Percentiles rank a stretch among this genome's conserved stretches.
Conservation (phyloP, 2,329 filamentous ascomycete species). For the Eutypella sp. region DNA sequence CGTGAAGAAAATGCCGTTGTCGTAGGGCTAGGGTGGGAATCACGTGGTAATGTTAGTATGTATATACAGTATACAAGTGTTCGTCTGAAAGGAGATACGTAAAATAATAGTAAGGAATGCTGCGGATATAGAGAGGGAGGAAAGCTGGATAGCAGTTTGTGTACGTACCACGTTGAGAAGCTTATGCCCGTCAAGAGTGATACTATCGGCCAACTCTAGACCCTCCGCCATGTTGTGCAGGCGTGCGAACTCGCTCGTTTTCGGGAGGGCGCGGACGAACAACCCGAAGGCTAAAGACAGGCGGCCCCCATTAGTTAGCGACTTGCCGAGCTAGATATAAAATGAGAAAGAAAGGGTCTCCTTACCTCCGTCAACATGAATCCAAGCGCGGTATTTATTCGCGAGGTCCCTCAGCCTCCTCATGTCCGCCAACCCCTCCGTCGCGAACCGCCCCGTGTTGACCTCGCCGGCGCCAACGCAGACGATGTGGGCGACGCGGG, state of each 20-base stretch:
- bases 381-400: conserved; percentile 71
- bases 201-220: conserved; percentile 79
- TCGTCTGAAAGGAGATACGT: too few species aligned
- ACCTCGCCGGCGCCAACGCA: conserved; percentile 83
- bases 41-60: background rate
- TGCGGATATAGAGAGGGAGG: background rate
- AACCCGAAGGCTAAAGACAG: conserved; percentile 86
- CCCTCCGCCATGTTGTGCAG: conserved; percentile 52
- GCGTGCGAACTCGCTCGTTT: conserved; percentile 48
- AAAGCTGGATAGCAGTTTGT: background rate
- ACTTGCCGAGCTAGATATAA: background rate
- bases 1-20: conserved; percentile 85
- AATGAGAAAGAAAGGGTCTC: conserved; percentile 18
- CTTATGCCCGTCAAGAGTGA: conserved; percentile 84
- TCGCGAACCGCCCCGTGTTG: conserved; percentile 81
- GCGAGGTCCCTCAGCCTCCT: conserved; percentile 61
- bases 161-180: conserved; percentile 74
- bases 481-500: conserved; percentile 65
- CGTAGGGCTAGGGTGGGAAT: conserved; percentile 63
- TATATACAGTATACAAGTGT: conserved; percentile 4
- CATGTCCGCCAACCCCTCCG: conserved; percentile 52
- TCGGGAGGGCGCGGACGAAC: conserved; percentile 63
- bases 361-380: conserved; percentile 82
- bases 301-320: conserved; percentile 1
- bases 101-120: conserved; percentile 1